Evolutionary conservation across 2,329 filamentous ascomycete species (phyloP), one percentile per base, ranked within the genome.

Genomic region (Xylaria arbuscula): DNA sequence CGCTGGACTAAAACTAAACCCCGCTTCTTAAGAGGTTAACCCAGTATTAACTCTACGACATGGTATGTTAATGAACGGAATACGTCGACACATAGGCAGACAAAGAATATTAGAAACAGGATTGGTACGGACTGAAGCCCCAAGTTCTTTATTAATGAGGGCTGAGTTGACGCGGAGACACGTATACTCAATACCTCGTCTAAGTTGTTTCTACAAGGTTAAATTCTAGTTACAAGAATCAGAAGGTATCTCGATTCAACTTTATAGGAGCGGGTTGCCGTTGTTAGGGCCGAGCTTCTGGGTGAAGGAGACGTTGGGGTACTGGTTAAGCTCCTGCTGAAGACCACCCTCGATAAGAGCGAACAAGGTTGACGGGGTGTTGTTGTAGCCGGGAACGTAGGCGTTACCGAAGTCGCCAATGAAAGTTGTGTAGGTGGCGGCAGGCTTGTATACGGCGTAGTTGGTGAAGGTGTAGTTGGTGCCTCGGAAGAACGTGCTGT

Each of bases 391-490:
- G 15, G 65, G 61, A n/a, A 70, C 53, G 40, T 64, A 70, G n/a
- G 45, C 2, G 5, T 32, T 17, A 13, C 68, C 68, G 34, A 70
- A 70, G 2, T 64, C 64, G 0, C 56, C n/a, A 53, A 67, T 13
- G 65, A 68, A 70, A 54, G 60, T 70, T 17, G 42, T 70, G 53
- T 70, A 70, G 0, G 65, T 67, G 32, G 57, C 61, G 9, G 34
- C 64, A 15, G 64, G 64, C 53, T 70, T 70, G 45, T 70, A 70
- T 5, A 60, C 68, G 32, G 68, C 68, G 56, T 68, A 64, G 53
- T 68, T 70, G 24, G 68, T 70, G 61, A 70, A 70, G 36, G 68
- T 70, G 57, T 24, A 70, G 65, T 70, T 70, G 28, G 38, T 65
- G 4, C 68, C 68, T 2, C 68, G 68, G 68, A 70, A 70, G 34